Evolutionary conservation across 1,139 yeast species (phyloP).

Genomic region (Yamadazyma spencermartinsiae): DNA sequence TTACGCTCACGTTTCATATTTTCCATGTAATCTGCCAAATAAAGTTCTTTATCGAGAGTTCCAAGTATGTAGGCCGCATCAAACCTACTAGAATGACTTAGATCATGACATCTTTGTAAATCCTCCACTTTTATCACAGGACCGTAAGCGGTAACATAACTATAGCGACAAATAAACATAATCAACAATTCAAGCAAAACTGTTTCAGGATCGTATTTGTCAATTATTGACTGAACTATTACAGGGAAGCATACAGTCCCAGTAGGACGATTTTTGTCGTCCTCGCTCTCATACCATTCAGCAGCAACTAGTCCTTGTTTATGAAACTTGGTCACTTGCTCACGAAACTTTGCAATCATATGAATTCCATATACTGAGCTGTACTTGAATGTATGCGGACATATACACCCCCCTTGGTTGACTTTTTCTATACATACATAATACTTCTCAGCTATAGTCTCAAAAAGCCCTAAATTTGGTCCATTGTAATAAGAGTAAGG

Average conservation of each 20-base stretch:
- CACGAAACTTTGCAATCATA: conserved; percentile 3
- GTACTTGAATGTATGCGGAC: not conserved
- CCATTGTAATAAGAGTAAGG: conserved; percentile 2
- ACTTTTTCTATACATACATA: not conserved
- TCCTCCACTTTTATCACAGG: conserved; percentile 5
- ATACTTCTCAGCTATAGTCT: conserved; percentile 2
- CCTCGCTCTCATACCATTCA: conserved; percentile 6
- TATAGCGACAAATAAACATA: conserved; percentile 1
- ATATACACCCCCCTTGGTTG: no score
- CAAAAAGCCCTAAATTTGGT: conserved; percentile 3
- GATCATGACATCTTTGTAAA: not conserved
- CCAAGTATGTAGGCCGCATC: not conserved
- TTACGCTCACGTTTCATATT: no score
- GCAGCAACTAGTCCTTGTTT: conserved; percentile 6
- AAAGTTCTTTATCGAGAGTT: not conserved
- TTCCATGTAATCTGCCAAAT: no score
- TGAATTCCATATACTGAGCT: conserved; percentile 5
- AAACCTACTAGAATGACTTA: not conserved
- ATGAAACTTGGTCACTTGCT: conserved; percentile 3
- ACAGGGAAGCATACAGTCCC: conserved; percentile 1
- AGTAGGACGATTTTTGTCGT: not conserved
- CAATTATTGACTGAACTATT: conserved; percentile 3
- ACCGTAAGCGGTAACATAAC: conserved; percentile 8
- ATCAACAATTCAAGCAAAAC: conserved; percentile 6
- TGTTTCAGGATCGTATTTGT: conserved; percentile 3